Base-by-base conservation (phyloP, 768 basidiomycete genomes). In the Boletus reticulatus region DNA sequence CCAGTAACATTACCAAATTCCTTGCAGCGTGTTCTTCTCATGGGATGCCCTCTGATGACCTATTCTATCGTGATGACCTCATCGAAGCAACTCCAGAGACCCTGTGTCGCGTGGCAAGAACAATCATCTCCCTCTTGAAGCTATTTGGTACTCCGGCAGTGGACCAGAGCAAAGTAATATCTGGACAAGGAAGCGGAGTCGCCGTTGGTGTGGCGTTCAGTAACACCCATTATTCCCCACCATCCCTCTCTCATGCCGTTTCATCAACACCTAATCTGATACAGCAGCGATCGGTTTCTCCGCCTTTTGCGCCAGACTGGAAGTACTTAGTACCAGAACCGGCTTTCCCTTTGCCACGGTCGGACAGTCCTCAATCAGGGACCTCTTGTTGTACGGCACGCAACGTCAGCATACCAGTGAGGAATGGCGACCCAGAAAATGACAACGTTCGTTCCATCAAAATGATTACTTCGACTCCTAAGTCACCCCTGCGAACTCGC, bases 1-100 rank as follows among this genome's bases (percentile, higher is more conserved):
- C 82, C 4, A 80, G 82, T 37, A 94, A 94, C 64, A 77, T 89
- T 22, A 84, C 88, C 38, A 87, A 84, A 69, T 94, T 93, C 66
- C 77, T 92, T 32, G 87, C 88, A 4, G 83, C 87, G 1, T 91
- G 87, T 58, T 79, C 87, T 27, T 80, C 83, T 39, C 82, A 85
- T 60, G 88, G 87, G 4, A 72, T 92, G 24, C 66, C 78, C 38
- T 71, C 80, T 24, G 82, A 84, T 52, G 87, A 87, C 55, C 70
- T 89, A 42, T 89, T 92, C 66, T 77, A 80, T 43, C 77, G 78
- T 4, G 85, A 89, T 62, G 88, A 90, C 67, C 76, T 92, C 46
- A 79, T 82, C 22, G 82, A 86, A 62, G 78, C 75, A 27, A 79
- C 80, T 12, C 72, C 79, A 39, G 84, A 88, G 57, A 77, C 80